phyloP scores from a whole-genome alignment of 2,329 filamentous ascomycete species.

The Fonsecaea erecta region DNA sequence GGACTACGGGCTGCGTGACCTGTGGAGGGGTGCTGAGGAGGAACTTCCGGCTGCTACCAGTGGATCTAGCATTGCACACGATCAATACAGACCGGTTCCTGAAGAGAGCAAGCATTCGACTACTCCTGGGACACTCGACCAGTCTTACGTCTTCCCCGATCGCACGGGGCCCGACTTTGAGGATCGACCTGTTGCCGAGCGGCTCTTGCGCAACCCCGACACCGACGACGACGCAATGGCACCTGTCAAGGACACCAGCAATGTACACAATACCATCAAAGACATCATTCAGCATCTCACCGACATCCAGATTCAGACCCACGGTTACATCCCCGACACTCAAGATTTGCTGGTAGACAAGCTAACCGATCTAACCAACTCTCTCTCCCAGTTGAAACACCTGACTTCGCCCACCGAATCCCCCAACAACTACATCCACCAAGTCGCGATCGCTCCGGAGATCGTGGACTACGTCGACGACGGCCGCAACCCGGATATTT shows the following conservation, averaged over 20 bases:
- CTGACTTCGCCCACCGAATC: slow-evolving; percentile 41
- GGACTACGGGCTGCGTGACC: neutral
- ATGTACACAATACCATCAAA: slow-evolving; percentile 46
- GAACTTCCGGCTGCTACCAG: neutral
- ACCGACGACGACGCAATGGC: slow-evolving; percentile 24
- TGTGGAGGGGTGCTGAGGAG: neutral
- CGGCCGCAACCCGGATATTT: slow-evolving; percentile 69
- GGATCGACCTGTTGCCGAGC: neutral
- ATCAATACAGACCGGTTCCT: neutral
- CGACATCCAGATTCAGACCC: slow-evolving; percentile 62
- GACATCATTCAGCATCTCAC: slow-evolving; percentile 66
- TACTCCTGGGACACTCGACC: neutral
- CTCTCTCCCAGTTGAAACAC: slow-evolving; percentile 57
- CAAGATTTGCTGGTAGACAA: slow-evolving; percentile 63
- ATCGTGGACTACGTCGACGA: slow-evolving; percentile 67
- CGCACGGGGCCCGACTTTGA: slow-evolving; percentile 9
- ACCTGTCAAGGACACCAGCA: slow-evolving; percentile 34
- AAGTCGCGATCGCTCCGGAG: slow-evolving; percentile 63
- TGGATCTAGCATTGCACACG: neutral
- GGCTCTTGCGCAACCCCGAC: neutral
- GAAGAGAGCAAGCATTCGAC: neutral
- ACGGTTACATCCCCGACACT: slow-evolving; percentile 63
- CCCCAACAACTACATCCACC: slow-evolving; percentile 38
- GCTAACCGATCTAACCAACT: slow-evolving; percentile 57
- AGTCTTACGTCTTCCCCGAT: neutral